Base-by-base conservation (phyloP, 2,329 filamentous ascomycete genomes). In the Exserohilum rostratum region DNA sequence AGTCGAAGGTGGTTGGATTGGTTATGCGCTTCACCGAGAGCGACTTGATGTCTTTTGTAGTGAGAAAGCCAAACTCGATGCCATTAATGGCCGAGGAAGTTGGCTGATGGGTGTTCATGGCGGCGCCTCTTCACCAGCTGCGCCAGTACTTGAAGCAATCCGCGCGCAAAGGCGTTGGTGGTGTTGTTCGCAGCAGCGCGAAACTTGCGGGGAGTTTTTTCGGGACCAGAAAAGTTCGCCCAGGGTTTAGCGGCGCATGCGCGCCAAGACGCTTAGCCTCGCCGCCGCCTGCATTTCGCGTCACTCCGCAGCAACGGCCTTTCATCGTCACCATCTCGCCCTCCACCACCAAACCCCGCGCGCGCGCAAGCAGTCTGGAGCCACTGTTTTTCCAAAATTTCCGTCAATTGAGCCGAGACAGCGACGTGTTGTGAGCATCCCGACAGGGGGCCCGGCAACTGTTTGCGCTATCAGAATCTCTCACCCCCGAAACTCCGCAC, bases 11-110 rank as follows among this genome's bases (percentile, higher is more conserved):
- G 64, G 85, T 90, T 46, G 92, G 89, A 79, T 96, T 96, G 71
- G 96, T 90, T 67, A 99, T 96, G 77, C 88, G 87, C 81, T 95
- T 95, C 64, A 97, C 95, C 7, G 95, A 99, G 67, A 98, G 87
- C 57, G 87, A 85, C 73, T 88, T 87, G 73, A 99, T 92, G 76
- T 99, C 93, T 57, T 88, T 82, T 46, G 87, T 83, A 17, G 90
- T 87, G 65, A 98, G 86, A 71, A 96, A 91, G 40, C 87, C 88
- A 76, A 99, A 99, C 74, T 96, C 90, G 70, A 99, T 91, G 73
- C 88, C 89, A 74, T 89, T 85, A 70, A 99, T 89, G 72, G 87
- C 83, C 70, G 92, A 96, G 62, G 90, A 84, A 60, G 96, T 85
- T 39, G 95, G 93, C 72, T 93, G 90, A 11, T 80, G 80, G 48